Conservation (phyloP, 192 early-diverging fungal species). For the Umbelopsis ramanniana region DNA sequence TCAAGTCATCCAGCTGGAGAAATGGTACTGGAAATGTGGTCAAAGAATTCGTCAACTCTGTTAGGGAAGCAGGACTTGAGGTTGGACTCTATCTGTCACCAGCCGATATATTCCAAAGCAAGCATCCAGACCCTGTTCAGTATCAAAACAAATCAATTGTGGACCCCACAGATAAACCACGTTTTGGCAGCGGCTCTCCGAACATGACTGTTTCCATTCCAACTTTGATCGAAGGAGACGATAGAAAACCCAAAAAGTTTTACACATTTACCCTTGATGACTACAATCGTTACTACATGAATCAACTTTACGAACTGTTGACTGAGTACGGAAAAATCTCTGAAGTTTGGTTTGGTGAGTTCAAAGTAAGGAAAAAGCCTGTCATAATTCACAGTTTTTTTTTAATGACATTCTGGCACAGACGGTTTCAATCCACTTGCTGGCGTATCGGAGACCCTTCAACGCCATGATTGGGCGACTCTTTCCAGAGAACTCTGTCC, state of each 20-base stretch:
- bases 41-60: conserved; percentile 4
- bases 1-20: conserved; percentile 1
- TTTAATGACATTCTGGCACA: neutral
- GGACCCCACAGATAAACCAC: neutral
- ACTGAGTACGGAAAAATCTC: conserved; percentile 6
- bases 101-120: conserved; percentile 12
- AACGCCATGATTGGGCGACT: conserved; percentile 9
- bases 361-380: neutral
- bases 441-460: neutral
- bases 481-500: conserved; percentile 9
- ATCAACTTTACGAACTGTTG: conserved; percentile 18
- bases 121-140: neutral
- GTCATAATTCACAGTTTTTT: neutral
- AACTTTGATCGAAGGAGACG: conserved; percentile 7
- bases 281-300: conserved; percentile 18
- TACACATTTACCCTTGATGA: conserved; percentile 3
- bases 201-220: conserved; percentile 11
- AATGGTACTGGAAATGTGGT: conserved; percentile 19
- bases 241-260: conserved; percentile 7
- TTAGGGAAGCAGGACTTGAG: neutral
- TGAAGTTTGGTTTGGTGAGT: conserved; percentile 19
- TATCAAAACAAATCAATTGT: neutral
- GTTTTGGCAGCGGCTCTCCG: neutral
- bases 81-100: conserved; percentile 18
- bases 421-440: conserved; percentile 7